These are phyloP conservation scores for Terana coerulea DNA, from an alignment of 768 basidiomycete species.

Conservation along the genomic window DNA sequence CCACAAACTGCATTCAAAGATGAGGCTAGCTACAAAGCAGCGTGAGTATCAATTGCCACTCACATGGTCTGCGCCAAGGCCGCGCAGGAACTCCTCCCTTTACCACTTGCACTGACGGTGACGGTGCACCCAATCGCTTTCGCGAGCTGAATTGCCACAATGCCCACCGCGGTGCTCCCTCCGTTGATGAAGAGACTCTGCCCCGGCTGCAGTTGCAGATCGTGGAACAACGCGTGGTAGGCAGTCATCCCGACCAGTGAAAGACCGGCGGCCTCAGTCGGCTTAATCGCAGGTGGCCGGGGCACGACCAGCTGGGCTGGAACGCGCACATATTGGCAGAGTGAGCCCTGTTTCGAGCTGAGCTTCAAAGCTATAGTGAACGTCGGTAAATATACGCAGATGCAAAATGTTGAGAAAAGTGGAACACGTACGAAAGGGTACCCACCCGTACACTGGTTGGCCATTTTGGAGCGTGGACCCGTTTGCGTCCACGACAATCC, in stretches of 20 bases:
- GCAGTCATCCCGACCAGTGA: conserved; percentile 58
- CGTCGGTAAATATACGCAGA: neutral
- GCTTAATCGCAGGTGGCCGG: conserved; percentile 48
- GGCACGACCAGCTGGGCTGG: conserved; percentile 36
- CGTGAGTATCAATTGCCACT: conserved; percentile 8
- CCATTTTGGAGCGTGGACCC: conserved; percentile 50
- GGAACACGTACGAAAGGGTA: conserved; percentile 32
- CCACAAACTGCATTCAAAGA: conserved; percentile 39
- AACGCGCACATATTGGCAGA: conserved; percentile 55
- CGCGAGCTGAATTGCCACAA: conserved; percentile 70
- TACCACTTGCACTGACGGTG: conserved; percentile 53
- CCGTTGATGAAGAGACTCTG: conserved; percentile 68
- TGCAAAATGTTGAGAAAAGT: neutral
- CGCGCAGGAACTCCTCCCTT: conserved; percentile 56
- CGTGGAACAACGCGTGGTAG: conserved; percentile 47
- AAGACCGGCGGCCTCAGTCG: conserved; percentile 59
- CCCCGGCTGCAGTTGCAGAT: conserved; percentile 48
- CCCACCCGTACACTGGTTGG: conserved; percentile 61
- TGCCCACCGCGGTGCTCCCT: conserved; percentile 64
- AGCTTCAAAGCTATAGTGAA: neutral
- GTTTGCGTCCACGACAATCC: conserved; percentile 54
- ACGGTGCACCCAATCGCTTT: conserved; percentile 61
- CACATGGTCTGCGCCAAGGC: conserved; percentile 65
- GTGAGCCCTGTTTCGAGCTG: conserved; percentile 37
- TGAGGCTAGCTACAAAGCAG: neutral